Evolutionary conservation across 2,329 filamentous ascomycete species (phyloP).

Genomic region (Aureobasidium pullulans): DNA sequence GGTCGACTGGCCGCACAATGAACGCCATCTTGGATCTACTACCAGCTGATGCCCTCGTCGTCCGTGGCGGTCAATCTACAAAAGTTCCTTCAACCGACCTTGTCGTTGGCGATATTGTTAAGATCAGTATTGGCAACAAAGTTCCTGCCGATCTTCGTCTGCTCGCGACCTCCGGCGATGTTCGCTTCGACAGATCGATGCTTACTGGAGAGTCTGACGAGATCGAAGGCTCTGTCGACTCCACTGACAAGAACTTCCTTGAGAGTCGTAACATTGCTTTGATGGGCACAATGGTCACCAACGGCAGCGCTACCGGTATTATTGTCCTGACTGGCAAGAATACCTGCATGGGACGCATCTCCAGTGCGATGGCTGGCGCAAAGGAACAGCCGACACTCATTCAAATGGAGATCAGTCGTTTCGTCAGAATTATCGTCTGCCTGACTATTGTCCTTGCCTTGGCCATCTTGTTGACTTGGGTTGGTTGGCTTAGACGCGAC

Average conservation of each 20-base stretch:
- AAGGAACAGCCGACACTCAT: constrained; percentile 36
- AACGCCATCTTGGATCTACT: constrained; percentile 41
- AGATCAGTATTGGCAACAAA: constrained; percentile 35
- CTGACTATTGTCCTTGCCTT: constrained; percentile 33
- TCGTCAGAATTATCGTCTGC: constrained; percentile 37
- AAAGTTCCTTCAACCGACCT: constrained; percentile 30
- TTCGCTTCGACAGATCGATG: constrained; percentile 37
- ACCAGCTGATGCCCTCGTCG: constrained; percentile 36
- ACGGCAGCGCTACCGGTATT: constrained; percentile 34
- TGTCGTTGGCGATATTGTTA: constrained; percentile 35
- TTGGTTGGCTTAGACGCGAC: constrained; percentile 34
- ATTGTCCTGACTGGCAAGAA: constrained; percentile 35
- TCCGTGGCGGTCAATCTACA: constrained; percentile 33
- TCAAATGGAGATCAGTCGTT: constrained; percentile 38
- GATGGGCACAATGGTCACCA: constrained; percentile 38
- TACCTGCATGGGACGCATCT: constrained; percentile 38
- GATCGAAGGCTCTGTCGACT: constrained; percentile 34
- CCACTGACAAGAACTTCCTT: constrained; percentile 36
- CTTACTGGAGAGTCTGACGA: constrained; percentile 39
- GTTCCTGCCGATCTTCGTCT: constrained; percentile 38
- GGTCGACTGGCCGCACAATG: constrained; percentile 42
- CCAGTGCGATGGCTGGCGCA: constrained; percentile 30
- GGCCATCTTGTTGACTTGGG: constrained; percentile 40
- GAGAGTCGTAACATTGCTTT: constrained; percentile 39
- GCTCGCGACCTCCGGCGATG: constrained; percentile 35